Conservation (phyloP, 1,284 basidiomycete species). For the Irpex sp. region DNA sequence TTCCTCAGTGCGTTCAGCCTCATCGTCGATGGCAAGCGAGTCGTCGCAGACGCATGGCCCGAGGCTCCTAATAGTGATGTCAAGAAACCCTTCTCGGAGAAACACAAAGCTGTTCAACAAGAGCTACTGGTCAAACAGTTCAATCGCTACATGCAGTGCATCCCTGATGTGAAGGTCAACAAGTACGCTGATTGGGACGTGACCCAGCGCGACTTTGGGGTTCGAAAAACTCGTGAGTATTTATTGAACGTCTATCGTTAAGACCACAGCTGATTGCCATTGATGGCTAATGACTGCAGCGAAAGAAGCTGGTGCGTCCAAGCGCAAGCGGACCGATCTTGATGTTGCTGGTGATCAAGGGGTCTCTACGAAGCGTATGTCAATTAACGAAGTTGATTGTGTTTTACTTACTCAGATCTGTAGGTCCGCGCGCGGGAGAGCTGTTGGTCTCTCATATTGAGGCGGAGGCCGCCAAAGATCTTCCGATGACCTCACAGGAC, state of each 20-base stretch:
- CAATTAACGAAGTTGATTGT: too few species aligned
- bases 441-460: too few species aligned
- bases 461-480: too few species aligned
- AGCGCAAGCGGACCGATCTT: too few species aligned
- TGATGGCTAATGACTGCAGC: too few species aligned
- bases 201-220: background rate
- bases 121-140: background rate
- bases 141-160: background rate
- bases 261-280: background rate
- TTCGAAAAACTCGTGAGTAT: background rate
- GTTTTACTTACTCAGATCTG: too few species aligned
- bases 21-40: background rate
- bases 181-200: background rate
- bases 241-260: background rate
- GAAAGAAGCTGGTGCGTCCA: too few species aligned
- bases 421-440: too few species aligned
- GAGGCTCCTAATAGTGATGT: background rate
- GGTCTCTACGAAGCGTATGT: too few species aligned
- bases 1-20: background rate
- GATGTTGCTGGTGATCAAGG: too few species aligned
- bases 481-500: too few species aligned
- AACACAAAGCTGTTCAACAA: background rate
- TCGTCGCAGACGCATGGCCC: background rate
- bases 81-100: background rate
- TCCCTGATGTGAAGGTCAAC: background rate